phyloP scores from a whole-genome alignment of 2,329 filamentous ascomycete genomes.

The Cercospora beticola region DNA sequence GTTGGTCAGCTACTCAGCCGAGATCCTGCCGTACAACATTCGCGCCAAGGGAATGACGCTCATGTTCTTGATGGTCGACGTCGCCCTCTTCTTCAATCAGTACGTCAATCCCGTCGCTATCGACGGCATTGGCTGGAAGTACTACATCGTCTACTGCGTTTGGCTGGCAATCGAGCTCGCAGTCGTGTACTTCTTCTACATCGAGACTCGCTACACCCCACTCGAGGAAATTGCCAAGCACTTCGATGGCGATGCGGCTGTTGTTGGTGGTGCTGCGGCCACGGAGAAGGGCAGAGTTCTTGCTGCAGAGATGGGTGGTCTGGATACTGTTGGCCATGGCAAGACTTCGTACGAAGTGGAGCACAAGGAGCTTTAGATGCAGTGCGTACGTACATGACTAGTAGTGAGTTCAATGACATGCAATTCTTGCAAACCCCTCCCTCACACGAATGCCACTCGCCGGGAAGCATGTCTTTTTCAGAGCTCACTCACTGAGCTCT shows the following conservation, averaged over 20 bases:
- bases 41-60: constrained; percentile 48
- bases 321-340: constrained; percentile 24
- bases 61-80: constrained; percentile 47
- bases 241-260: constrained; percentile 47
- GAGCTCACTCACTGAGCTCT: neutral
- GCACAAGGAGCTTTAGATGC: constrained; percentile 27
- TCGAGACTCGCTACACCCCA: constrained; percentile 47
- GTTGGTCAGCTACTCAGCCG: constrained; percentile 47
- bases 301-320: constrained; percentile 31
- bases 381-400: neutral
- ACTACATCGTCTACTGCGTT: constrained; percentile 36
- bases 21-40: constrained; percentile 51
- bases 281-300: constrained; percentile 37
- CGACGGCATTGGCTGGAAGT: constrained; percentile 31
- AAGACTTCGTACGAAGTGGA: constrained; percentile 28
- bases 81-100: constrained; percentile 47
- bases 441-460: neutral
- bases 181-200: constrained; percentile 40
- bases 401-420: neutral
- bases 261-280: constrained; percentile 39
- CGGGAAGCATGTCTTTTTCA: neutral
- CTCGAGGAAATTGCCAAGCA: constrained; percentile 49
- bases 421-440: neutral
- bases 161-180: constrained; percentile 38
- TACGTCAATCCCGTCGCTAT: constrained; percentile 39